Base-by-base conservation (phyloP, 768 basidiomycete genomes). In the Lactifluus rugatus region DNA sequence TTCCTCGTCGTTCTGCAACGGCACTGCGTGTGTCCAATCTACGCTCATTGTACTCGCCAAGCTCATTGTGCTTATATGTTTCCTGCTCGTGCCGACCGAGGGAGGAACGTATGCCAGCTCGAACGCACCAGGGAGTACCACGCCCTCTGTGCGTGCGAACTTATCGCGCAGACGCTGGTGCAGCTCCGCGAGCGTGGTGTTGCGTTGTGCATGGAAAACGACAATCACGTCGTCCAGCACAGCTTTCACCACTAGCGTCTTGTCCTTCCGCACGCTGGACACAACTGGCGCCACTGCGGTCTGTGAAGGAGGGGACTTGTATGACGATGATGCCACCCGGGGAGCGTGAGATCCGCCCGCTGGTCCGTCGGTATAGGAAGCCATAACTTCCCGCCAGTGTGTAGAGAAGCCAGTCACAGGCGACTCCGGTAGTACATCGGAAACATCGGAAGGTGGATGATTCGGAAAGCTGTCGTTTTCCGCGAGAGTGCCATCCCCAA, bases 141-240 rank as follows among this genome's bases (percentile, higher is more conserved):
- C 63, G 48, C 76, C 77, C 67, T 83, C 84, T 64, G 82, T 79
- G 23, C 76, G 73, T n/a, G 78, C 75, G 66, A 89, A 83, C 65
- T 87, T 88, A 54, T 83, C 79, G 60, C 78, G 78, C 25, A 90
- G 71, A 48, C 78, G 77, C 52, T 72, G 71, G 58, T 83, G 82
- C 16, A 89, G 64, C 46, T 82, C 81, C 17, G 69, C 64, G 55
- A 82, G 77, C n/a, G 76, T 45, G 57, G 74, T 73, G 42, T 74
- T 70, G 60, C 75, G 75, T 13, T 78, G 69, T 8, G 78, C 70
- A 45, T 84, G 82, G 51, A 89, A 75, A 59, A 85, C 70, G 65
- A 89, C 75, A 60, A 85, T 83, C 26, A 77, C 73, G 61, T 81
- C 77, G 63, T 81, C 77, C 62, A 80, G 78, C 45, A 76, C 77